A percentile compares a stretch with the other conserved stretches of the same genome.
Conservation (phyloP, 2,329 filamentous ascomycete species). For the Sporothrix pallida region DNA sequence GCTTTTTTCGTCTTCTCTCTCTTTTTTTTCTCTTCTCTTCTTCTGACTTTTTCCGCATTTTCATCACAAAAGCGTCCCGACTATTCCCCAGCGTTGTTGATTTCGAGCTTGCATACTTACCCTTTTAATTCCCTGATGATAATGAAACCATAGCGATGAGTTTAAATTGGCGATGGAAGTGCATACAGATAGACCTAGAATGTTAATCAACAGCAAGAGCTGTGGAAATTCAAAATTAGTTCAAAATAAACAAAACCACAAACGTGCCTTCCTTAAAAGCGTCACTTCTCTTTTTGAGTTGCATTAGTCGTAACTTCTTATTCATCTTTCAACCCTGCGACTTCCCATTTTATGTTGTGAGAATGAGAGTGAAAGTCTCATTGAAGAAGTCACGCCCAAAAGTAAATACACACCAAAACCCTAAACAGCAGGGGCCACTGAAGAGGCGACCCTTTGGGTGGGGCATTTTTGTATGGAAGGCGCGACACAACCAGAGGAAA, state of each 20-base stretch:
- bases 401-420: background rate
- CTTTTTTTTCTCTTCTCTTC: background rate
- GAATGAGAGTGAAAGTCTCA: background rate
- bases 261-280: too few species aligned
- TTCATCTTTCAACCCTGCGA: background rate
- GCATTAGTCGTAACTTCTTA: background rate
- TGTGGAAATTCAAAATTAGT: background rate
- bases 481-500: constrained; percentile 23
- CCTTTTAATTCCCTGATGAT: background rate
- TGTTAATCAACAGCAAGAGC: background rate
- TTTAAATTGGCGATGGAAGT: background rate
- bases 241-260: background rate
- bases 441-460: constrained; percentile 3
- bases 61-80: background rate
- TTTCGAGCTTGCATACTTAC: background rate
- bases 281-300: background rate
- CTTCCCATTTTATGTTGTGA: background rate
- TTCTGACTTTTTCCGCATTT: background rate
- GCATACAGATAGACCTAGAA: background rate
- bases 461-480: constrained; percentile 15
- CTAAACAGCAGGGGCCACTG: constrained; percentile 1
- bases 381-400: background rate
- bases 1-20: background rate
- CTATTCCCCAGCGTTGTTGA: background rate
- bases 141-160: constrained; percentile 16